Conservation (phyloP, 2,329 filamentous ascomycete species). For the Pezicula rhizophila region DNA sequence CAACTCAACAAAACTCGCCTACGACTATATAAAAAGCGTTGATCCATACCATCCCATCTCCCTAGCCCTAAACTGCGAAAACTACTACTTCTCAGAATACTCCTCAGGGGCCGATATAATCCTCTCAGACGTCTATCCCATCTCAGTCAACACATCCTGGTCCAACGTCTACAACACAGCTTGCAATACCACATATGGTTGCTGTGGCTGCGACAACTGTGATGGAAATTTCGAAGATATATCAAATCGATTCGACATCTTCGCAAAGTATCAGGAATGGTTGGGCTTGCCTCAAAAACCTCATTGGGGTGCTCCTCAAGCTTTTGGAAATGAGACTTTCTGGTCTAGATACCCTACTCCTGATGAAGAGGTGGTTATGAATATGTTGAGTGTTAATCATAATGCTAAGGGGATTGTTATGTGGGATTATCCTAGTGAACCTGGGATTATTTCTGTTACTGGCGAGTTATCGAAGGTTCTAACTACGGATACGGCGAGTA, state of each 20-base stretch:
- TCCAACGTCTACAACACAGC: conserved; percentile 36
- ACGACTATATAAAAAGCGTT: conserved; percentile 34
- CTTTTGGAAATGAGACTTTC: conserved; percentile 40
- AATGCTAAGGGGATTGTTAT: conserved; percentile 38
- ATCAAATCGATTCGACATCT: conserved; percentile 33
- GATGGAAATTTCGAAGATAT: conserved; percentile 17
- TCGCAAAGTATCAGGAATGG: conserved; percentile 32
- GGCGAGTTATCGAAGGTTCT: conserved; percentile 31
- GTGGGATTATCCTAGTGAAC: conserved; percentile 38
- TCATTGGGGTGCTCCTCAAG: conserved; percentile 43
- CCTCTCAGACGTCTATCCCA: conserved; percentile 41
- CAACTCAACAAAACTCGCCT: conserved; percentile 35
- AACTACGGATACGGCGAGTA: conserved; percentile 24
- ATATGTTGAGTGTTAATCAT: conserved; percentile 39
- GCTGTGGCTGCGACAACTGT: conserved; percentile 44
- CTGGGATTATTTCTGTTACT: conserved; percentile 19
- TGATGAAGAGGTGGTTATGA: conserved; percentile 40
- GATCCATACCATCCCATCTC: conserved; percentile 46
- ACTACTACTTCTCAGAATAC: conserved; percentile 43
- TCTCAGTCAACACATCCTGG: conserved; percentile 39
- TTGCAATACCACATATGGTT: conserved; percentile 45
- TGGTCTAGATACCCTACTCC: conserved; percentile 40
- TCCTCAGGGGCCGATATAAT: conserved; percentile 43
- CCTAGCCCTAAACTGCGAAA: conserved; percentile 43
- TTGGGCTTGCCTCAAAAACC: conserved; percentile 32